Base-by-base conservation (phyloP, 2,329 filamentous ascomycete species). In the Anthostomella pinea region DNA sequence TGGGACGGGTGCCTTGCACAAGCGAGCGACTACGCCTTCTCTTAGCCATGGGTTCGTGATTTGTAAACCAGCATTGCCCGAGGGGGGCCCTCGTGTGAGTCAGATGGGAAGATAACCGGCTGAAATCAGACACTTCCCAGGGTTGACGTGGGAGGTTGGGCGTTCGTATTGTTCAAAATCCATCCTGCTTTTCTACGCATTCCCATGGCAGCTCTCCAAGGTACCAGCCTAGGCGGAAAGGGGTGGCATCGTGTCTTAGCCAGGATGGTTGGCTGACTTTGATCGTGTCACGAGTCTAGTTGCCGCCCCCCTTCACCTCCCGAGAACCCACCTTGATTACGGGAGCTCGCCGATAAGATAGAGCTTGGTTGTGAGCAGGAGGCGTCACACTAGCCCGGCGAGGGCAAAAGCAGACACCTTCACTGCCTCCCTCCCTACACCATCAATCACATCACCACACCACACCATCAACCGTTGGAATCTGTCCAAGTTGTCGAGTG, bases 241-340 rank as follows among this genome's bases (percentile, higher is more conserved):
- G 51, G 52, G 56, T 58, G 54, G 48, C 38, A 58, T 52, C 38
- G 39, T 59, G 57, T 58, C 57, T 59, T 53, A 54, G 32, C 53
- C 53, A 55, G 53, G 50, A 50, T 48, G 56, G 51, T 52, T 58
- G 53, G 51, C 51, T 58, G 55, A 58, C 54, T 52, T 50, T 45
- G 49, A 40, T 46, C 45, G 48, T 53, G 55, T 60, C 57, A 60
- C 56, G 55, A 51, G 57, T 53, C 49, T 37, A 46, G 46, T 42
- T 51, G 43, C 51, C 44, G 51, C 54, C 53, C 53, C 53, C 51
- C 44, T 45, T 51, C 46, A 49, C 41, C 41, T 45, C 49, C 49
- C 33, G 45, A 40, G 42, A 53, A 49, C 37, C 35, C 54, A 48
- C 46, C 46, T 30, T 43, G 38, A 40, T 45, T 51, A 40, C 33